Percentiles rank a stretch among this genome's conserved stretches.
Conservation (phyloP, 1,284 basidiomycete genomes). For the Apiotrichum gamsii region DNA sequence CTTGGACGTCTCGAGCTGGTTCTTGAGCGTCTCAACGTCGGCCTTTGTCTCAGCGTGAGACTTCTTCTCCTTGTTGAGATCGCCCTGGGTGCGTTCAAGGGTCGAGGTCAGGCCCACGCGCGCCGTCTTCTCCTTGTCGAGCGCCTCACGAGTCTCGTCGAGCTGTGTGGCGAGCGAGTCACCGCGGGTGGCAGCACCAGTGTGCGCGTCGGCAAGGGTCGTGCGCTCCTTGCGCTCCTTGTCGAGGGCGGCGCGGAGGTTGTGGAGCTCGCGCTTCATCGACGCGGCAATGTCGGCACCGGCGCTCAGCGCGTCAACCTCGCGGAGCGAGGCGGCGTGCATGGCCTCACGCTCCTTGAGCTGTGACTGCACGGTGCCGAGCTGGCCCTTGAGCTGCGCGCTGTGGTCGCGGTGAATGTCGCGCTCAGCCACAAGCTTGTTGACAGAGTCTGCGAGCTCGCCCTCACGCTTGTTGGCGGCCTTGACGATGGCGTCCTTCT, state of each 20-base stretch:
- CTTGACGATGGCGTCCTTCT: conserved; percentile 1
- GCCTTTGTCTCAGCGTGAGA: not conserved
- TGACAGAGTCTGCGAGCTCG: conserved; percentile 2
- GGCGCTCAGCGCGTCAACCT: conserved; percentile 17
- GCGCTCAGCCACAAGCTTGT: not conserved
- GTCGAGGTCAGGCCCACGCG: not conserved
- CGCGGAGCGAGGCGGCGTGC: not conserved
- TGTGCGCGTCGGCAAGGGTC: conserved; percentile 2
- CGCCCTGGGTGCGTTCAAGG: not conserved
- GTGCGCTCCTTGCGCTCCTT: conserved; percentile 4
- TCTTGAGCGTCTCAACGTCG: conserved; percentile 1
- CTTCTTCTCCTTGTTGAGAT: not conserved
- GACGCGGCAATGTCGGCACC: conserved; percentile 17
- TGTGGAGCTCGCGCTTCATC: conserved; percentile 9
- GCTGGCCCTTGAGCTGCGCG: not conserved
- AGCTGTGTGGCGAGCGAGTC: conserved; percentile 10
- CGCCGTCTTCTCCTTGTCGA: conserved; percentile 1
- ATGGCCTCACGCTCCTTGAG: conserved; percentile 1
- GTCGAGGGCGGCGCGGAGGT: conserved; percentile 2
- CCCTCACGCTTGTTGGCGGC: conserved; percentile 1
- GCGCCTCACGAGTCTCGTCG: not conserved
- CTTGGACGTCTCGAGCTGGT: not conserved
- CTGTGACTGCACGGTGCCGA: not conserved
- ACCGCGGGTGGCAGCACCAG: not conserved
- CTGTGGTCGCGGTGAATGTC: not conserved